Base-by-base conservation (phyloP, 345 rosid species). In the Erysimum cheiranthoides region DNA sequence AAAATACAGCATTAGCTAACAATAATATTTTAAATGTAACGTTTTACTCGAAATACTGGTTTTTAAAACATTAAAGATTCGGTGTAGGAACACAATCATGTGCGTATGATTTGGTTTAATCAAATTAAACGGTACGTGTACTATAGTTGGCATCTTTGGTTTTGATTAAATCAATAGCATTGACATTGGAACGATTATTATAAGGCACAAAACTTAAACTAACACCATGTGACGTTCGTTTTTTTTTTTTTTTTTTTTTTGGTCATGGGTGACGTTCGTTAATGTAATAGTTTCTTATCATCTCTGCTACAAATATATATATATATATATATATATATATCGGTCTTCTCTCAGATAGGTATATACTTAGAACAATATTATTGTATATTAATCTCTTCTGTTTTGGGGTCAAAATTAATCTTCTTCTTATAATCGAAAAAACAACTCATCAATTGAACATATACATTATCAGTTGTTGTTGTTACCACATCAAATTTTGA, bases 131-230 rank as follows among this genome's bases (percentile, higher is more conserved):
- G 49, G n/a, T 47, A 9, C 53, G 18, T 31, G 8, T 32, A 32
- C 17, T 18, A 28, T 31, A 52, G 49, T 53, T 43, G 51, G 27
- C n/a, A 31, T 21, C 11, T 53, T 5, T 65, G 31, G 49, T 45
- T 54, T 73, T 74, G 43, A 74, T 66, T 25, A 35, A 8, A 66
- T 74, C n/a, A 57, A 47, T 67, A 66, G n/a, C 47, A 66, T 66
- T 74, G 61, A 74, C 68, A 25, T 25, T 66, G 16, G n/a, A 45
- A 39, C 21, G 8, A 25, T 27, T 58, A 46, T 36, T 36, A 32
- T 7, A 65, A 10, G 1, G 46, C 39, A 30, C 32, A 30, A 16
- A 8, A 47, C 25, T 47, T 45, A 62, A 31, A 53, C 8, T 14
- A 18, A 53, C 13, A 32, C 46, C 30, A 66, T 57, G 66, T 74